Conservation (phyloP, 176 grass and related monocot species). For the Cenchrus americanus region DNA sequence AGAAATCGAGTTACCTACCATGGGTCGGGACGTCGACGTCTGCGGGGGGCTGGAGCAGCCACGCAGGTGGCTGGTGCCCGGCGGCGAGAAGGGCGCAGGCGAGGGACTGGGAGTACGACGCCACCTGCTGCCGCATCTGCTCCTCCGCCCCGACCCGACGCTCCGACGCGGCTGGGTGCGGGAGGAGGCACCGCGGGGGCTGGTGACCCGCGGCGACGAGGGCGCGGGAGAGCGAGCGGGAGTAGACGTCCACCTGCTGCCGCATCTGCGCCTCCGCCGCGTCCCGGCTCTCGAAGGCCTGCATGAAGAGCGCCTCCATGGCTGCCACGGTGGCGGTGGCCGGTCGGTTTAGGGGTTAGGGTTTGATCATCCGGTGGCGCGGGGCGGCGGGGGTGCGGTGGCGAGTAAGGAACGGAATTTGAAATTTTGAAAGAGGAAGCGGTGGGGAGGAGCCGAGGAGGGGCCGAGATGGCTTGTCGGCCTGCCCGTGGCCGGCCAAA, state of each 20-base stretch:
- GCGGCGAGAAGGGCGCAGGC: background rate
- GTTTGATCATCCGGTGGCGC: conserved; percentile 30
- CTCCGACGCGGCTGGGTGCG: background rate
- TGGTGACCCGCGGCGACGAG: conserved; percentile 36
- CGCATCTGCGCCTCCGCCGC: conserved; percentile 53
- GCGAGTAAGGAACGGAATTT: background rate
- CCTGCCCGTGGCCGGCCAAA: no score
- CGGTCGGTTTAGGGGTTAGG: background rate
- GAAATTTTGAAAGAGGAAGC: conserved; percentile 26
- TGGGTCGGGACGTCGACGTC: background rate
- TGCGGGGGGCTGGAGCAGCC: no score
- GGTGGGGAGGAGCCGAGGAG: no score
- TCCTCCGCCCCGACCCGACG: background rate
- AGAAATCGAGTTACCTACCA: background rate
- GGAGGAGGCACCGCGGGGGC: conserved; percentile 45
- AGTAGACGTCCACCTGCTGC: conserved; percentile 49
- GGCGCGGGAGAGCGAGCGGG: conserved; percentile 46
- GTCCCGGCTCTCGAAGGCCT: conserved; percentile 54
- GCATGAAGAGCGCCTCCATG: conserved; percentile 68
- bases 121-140: background rate
- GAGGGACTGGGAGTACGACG: background rate
- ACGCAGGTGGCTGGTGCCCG: background rate
- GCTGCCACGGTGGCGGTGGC: background rate
- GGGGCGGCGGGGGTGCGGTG: background rate
- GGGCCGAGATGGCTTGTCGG: no score